Conservation (phyloP, 768 basidiomycete genomes). For the Hemileccinum impolitum region DNA sequence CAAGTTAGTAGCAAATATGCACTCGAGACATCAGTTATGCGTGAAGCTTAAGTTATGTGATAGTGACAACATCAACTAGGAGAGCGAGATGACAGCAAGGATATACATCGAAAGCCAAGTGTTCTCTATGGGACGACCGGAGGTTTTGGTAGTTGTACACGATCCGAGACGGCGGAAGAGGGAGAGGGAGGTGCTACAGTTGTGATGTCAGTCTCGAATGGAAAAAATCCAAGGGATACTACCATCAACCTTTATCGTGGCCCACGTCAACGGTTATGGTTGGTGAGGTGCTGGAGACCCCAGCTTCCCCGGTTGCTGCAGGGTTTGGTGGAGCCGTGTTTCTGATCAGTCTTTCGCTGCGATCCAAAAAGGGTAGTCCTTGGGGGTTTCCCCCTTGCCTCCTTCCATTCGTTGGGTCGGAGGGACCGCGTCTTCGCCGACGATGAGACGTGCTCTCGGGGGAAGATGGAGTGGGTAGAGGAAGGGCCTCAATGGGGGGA, state of each 20-base stretch:
- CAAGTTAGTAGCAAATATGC: conserved; percentile 21
- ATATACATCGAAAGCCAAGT: background rate
- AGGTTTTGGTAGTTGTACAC: background rate
- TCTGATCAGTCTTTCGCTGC: background rate
- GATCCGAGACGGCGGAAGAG: background rate
- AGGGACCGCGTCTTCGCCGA: conserved; percentile 3
- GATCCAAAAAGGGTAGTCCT: background rate
- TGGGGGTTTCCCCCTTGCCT: background rate
- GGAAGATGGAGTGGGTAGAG: conserved; percentile 5
- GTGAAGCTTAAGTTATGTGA: background rate
- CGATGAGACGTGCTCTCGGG: conserved; percentile 1
- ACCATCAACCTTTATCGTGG: background rate
- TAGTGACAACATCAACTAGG: conserved; percentile 1
- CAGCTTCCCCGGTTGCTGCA: background rate
- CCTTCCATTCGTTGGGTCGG: conserved; percentile 3
- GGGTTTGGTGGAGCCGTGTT: background rate
- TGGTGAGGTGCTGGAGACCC: background rate
- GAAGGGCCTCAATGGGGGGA: conserved; percentile 19
- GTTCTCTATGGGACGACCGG: background rate
- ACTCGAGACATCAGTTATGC: conserved; percentile 11
- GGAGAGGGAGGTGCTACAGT: conserved; percentile 2
- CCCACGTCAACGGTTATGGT: background rate
- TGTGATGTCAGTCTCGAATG: background rate
- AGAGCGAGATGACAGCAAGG: background rate
- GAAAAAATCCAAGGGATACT: background rate